Percentiles rank a stretch among this genome's conserved stretches.
Evolutionary conservation across 176 grass and related monocot genomes (phyloP).

Genomic region (Ananas comosus): DNA sequence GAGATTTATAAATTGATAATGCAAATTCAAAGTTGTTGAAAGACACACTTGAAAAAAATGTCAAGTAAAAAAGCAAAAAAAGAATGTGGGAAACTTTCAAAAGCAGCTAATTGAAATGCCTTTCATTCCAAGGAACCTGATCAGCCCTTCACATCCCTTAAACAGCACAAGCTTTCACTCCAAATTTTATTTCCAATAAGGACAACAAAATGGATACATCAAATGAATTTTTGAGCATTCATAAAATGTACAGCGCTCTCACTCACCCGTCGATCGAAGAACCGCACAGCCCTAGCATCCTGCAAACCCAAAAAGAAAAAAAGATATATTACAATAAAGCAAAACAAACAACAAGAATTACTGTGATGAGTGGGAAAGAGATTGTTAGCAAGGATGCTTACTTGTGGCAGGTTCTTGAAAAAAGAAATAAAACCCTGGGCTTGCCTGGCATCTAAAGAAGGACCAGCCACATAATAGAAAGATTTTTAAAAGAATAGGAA

Average conservation of each 20-base stretch:
- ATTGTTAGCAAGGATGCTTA: constrained; percentile 16
- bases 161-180: too few relatives aligned
- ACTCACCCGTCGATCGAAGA: constrained; percentile 82
- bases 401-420: constrained; percentile 71
- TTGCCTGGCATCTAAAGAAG: constrained; percentile 62
- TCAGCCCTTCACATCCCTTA: too few relatives aligned
- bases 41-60: too few relatives aligned
- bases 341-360: neutral
- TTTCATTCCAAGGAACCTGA: too few relatives aligned
- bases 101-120: too few relatives aligned
- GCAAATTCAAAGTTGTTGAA: too few relatives aligned
- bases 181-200: too few relatives aligned
- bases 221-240: too few relatives aligned
- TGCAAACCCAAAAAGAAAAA: constrained; percentile 15
- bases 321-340: constrained; percentile 18
- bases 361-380: neutral
- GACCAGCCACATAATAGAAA: neutral
- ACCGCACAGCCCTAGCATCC: constrained; percentile 63
- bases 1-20: too few relatives aligned
- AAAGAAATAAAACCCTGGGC: constrained; percentile 95
- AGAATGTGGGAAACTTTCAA: too few relatives aligned
- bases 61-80: too few relatives aligned
- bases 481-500: neutral
- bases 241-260: neutral
- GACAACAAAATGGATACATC: too few relatives aligned